Evolutionary conservation across 108 stramenopile species (phyloP), one percentile per base, ranked within the genome.

Genomic region (Aurantiochytrium sp.): DNA sequence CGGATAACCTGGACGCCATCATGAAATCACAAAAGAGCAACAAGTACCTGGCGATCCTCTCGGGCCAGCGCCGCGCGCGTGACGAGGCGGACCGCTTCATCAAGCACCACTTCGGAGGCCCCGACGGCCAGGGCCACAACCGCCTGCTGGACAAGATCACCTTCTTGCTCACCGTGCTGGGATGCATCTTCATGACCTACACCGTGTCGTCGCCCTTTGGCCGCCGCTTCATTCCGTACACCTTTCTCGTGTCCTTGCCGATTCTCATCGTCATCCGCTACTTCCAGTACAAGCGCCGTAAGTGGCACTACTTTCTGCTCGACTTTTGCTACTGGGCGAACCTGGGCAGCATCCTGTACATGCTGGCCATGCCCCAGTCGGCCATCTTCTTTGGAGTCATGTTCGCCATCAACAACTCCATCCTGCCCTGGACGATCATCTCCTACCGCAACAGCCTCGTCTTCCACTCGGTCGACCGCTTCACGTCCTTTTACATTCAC

Each of bases 391-490:
- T 88, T 52, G 42, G 42, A 8, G 85, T 93, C 6, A 88, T 90
- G 73, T 96, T 95, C 81, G 88, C 94, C 4, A 92, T 93, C 52
- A 85, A 91, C 37, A 94, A 93, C 59, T 95, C 95, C 0, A 93
- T 94, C 0, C 89, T 96, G 17, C 89, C 91, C 48, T 86, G 92
- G 87, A 92, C 93, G 37, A 91, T 93, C 48, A 81, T 90, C 17
- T 87, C 91, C 15, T 96, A 95, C 94, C 91, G 95, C 45, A 96
- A 96, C 92, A 92, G 92, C 21, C 90, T 96, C 12, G 94, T 96
- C 12, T 96, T 96, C 86, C 96, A 96, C 68, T 92, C 92, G 37
- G 69, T 95, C 86, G 95, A 96, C 59, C 94, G 95, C 68, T 94
- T 95, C 90, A 94, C 94, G 15, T 93, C 94, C 30, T 91, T 95